Base-by-base conservation (phyloP, 768 basidiomycete species). In the Hydnomerulius pinastri region DNA sequence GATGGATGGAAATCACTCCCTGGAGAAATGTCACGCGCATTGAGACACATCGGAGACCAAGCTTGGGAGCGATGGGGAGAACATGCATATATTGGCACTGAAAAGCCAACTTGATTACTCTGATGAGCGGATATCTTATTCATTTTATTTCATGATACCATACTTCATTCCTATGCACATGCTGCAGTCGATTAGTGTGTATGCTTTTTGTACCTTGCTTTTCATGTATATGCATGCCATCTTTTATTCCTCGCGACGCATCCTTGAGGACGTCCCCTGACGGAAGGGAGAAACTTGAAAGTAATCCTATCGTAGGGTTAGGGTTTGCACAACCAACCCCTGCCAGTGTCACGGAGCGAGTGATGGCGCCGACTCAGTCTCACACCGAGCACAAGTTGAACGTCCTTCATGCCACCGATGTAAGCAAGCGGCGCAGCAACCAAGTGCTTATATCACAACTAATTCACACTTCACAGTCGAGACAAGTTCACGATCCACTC, bases 401-500 rank as follows among this genome's bases (percentile, higher is more conserved):
- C 51, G 35, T 32, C 25, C 43, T 51, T 42, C 42, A 65, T 65
- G 64, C 64, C 64, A 43, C 67, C 67, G 39, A 66, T 66, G 64
- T 69, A 33, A 67, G 67, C 7, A 10, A 43, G 43, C n/a, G n/a
- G n/a, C 42, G 17, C 15, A 13, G 32, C 13, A n/a, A n/a, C 15
- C 4, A n/a, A 12, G 7, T 4, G 32, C 4, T 17, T 29, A 13
- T 23, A 20, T 10, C 6, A 24, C 32, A 27, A 33, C 35, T 48
- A 3, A 54, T 32, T 2, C 20, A 5, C 10, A n/a, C 33, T 10
- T 40, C 18, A 4, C 62, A 93, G 91, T 69, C 87, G 88, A 57
- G 89, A 93, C 74, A 90, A 89, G 65, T 87, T 90, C 62, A 88
- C 86, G 6, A 91, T 97, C 38, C 92, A 96, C 57, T 90, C 93